Evolutionary conservation across 805 yeast genomes (phyloP), one percentile per base, ranked within the genome.

Genomic region (Nakazawaea wickerhamii): DNA sequence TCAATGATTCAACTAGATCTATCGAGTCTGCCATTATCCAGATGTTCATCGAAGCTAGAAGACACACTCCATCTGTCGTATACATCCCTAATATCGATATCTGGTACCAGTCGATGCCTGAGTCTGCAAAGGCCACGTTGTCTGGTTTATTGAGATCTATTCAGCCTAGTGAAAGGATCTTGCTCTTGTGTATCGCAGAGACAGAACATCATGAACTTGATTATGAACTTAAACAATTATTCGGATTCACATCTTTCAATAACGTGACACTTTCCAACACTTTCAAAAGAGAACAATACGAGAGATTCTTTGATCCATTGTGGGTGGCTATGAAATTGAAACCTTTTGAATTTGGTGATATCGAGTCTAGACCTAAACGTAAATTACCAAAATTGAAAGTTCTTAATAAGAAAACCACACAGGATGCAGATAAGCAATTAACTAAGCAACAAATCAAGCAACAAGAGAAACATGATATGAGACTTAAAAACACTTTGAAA

Each of bases 61-160:
- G 95, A 55, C 95, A 91, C 49, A 84, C 84, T 46, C 99, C 98
- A 0, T 76, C 95, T 7, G 81, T 93, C 13, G 64, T 93, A 2
- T 84, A 76, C 57, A 76, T 93, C 39, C 96, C 98, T 3, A 84
- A 84, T 54, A 64, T 88, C 40, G 88, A 88, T 45, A 73, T 80
- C 8, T 88, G 96, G 89, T 67, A 72, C 42, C 70, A 65, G 9
- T 80, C 86, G 4, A 73, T 86, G 30, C 76, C 88, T 0, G 77
- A 73, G 10, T 70, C 86, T 2, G 87, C 90, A 1, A 76, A 75
- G 48, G 77, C 89, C 1, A 81, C 93, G 2, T 70, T 93, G 27
- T 68, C 78, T 18, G 81, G 88, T 20, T 63, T 90, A 46, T 64
- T 91, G 36, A 70, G 86, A 45, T 73, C 82, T 5, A 65, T 91